phyloP scores from a whole-genome alignment of 176 grass and related monocot genomes.

The Rhynchospora breviuscula region DNA sequence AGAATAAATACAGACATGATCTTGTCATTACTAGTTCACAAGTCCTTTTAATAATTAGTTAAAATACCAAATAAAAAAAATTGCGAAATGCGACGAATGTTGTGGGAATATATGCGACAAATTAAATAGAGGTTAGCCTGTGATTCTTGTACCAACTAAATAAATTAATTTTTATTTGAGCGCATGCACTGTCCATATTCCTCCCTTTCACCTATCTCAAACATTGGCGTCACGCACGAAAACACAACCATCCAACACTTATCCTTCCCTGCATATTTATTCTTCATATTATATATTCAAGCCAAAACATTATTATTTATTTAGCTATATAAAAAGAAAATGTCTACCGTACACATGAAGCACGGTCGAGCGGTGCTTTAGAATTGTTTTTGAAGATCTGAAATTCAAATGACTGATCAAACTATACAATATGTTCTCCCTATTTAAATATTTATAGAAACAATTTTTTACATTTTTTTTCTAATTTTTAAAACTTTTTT shows the following conservation, averaged over 20 bases:
- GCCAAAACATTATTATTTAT: background rate
- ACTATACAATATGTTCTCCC: too few relatives aligned
- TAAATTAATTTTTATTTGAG: background rate
- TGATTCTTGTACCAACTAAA: slow-evolving; percentile 16
- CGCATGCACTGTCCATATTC: slow-evolving; percentile 23
- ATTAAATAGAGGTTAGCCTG: background rate
- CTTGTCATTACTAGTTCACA: background rate
- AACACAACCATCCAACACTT: background rate
- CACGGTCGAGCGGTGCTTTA: too few relatives aligned
- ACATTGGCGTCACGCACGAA: background rate
- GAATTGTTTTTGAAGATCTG: too few relatives aligned
- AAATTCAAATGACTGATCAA: too few relatives aligned
- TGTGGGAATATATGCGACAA: slow-evolving; percentile 1
- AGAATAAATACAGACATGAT: background rate
- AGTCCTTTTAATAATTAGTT: background rate
- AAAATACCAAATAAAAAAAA: background rate
- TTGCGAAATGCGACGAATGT: background rate
- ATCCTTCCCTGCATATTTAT: background rate
- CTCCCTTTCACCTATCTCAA: background rate
- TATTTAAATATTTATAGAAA: too few relatives aligned
- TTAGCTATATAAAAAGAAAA: too few relatives aligned
- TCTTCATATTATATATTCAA: background rate
- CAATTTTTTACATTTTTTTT: too few relatives aligned
- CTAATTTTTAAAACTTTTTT: too few relatives aligned
- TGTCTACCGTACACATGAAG: too few relatives aligned